Evolutionary conservation across 2,329 filamentous ascomycete species (phyloP), one percentile per base, ranked within the genome.

Genomic region (Penicillium nordicum): DNA sequence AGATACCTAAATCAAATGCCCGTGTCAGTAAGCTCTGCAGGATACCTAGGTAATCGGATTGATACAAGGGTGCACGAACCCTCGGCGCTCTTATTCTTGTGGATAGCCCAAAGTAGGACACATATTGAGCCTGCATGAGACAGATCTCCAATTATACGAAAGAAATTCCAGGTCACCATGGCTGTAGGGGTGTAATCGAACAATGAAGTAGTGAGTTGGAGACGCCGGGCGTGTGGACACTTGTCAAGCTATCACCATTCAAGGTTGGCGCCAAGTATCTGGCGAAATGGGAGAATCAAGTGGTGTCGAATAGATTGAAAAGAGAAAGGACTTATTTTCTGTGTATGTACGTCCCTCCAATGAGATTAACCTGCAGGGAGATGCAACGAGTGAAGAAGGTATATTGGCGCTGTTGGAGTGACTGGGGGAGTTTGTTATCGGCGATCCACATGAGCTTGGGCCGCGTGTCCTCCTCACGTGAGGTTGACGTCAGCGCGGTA

Each of bases 91-190:
- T 84, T 84, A 71, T 97, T 96, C 64, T 84, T 84, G 76, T 96
- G 91, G 68, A 97, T 96, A 53, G 92, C 87, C 78, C 87, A 89
- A 77, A 97, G 91, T 66, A 97, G 82, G 70, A 97, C 94, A 73
- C 87, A 85, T 82, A 96, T 97, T 55, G 92, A 94, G 47, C 86
- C 80, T 44, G 90, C 84, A 72, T 97, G 93, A 68, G 89, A 90
- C 67, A 93, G 75, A 73, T 97, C 93, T 71, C 85, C 93, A 67
- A 91, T 74, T 68, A 95, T 83, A 68, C 91, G 89, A 76, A 96
- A 87, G 57, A 82, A 65, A 56, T 75, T 77, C 59, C 60, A 65
- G 30, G 21, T 6, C 16, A 69, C 61, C 50, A 61, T 68, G 46
- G 36, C 42, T 48, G n/a, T 21, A 44, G 38, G 46, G 43, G 45